These are phyloP conservation scores for Colletotrichum karsti DNA, from an alignment of 2,329 filamentous ascomycete genomes.

Conservation along the genomic window DNA sequence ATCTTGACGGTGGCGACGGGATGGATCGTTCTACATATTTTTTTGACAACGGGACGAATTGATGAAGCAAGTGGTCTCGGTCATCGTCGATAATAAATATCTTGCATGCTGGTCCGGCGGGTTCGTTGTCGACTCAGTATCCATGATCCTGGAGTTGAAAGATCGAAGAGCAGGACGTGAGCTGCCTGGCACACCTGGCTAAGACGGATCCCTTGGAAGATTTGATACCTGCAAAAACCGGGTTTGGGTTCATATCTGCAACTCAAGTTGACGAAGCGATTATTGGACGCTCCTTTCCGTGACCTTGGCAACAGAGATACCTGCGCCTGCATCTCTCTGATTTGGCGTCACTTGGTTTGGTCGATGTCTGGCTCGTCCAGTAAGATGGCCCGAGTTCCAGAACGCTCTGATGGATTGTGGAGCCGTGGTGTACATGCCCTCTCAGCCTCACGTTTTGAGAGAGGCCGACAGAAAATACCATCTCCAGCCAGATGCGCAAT, in stretches of 20 bases:
- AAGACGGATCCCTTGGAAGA: neutral
- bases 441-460: constrained; percentile 9
- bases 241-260: neutral
- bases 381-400: constrained; percentile 22
- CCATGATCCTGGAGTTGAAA: neutral
- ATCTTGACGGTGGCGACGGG: too few relatives aligned
- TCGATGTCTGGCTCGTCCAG: neutral
- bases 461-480: constrained; percentile 16
- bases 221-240: neutral
- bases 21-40: too few relatives aligned
- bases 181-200: neutral
- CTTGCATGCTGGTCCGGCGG: neutral
- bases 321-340: too few relatives aligned
- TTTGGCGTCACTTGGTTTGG: neutral
- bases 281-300: neutral
- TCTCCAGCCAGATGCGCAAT: constrained; percentile 22
- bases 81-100: neutral
- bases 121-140: neutral
- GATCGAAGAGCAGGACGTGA: neutral
- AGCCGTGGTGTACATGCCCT: constrained; percentile 6
- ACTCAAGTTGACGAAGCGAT: neutral
- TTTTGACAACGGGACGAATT: too few relatives aligned
- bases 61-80: too few relatives aligned
- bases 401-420: constrained; percentile 25
- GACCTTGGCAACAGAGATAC: constrained; percentile 1